A percentile compares a stretch with the other conserved stretches of the same genome.
Conservation (phyloP, 108 stramenopile species). For the Cyclotella choctawhatcheeana region DNA sequence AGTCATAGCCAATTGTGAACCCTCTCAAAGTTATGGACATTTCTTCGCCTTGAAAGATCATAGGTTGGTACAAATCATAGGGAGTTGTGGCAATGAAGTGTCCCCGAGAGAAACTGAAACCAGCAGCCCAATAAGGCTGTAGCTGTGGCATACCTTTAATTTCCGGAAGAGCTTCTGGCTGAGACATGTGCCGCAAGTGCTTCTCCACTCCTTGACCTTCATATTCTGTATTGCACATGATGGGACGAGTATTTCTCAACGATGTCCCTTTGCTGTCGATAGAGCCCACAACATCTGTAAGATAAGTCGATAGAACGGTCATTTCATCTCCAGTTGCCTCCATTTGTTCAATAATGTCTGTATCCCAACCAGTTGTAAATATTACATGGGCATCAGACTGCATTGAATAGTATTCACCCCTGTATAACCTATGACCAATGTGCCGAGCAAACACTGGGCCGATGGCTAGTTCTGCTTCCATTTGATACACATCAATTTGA, state of each 20-base stretch:
- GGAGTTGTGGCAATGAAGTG: slow-evolving; percentile 57
- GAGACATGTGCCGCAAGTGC: slow-evolving; percentile 61
- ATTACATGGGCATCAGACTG: slow-evolving; percentile 84
- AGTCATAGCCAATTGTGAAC: slow-evolving; percentile 67
- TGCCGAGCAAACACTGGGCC: slow-evolving; percentile 68
- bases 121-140: slow-evolving; percentile 87
- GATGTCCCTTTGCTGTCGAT: slow-evolving; percentile 48
- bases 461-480: slow-evolving; percentile 58
- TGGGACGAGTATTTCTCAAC: slow-evolving; percentile 56
- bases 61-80: slow-evolving; percentile 63
- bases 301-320: slow-evolving; percentile 68
- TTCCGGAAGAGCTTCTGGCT: slow-evolving; percentile 53
- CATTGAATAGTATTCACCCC: slow-evolving; percentile 81
- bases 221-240: slow-evolving; percentile 74
- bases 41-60: slow-evolving; percentile 75
- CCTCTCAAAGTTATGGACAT: slow-evolving; percentile 62
- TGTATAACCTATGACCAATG: slow-evolving; percentile 57
- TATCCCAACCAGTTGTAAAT: slow-evolving; percentile 76
- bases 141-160: slow-evolving; percentile 58
- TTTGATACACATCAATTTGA: slow-evolving; percentile 54
- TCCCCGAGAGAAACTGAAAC: slow-evolving; percentile 69
- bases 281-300: slow-evolving; percentile 56
- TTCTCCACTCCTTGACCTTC: slow-evolving; percentile 50
- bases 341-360: slow-evolving; percentile 59
- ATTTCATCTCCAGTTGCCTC: slow-evolving; percentile 66